Base-by-base conservation (phyloP, 768 basidiomycete genomes). In the Pleurotus tuoliensis region DNA sequence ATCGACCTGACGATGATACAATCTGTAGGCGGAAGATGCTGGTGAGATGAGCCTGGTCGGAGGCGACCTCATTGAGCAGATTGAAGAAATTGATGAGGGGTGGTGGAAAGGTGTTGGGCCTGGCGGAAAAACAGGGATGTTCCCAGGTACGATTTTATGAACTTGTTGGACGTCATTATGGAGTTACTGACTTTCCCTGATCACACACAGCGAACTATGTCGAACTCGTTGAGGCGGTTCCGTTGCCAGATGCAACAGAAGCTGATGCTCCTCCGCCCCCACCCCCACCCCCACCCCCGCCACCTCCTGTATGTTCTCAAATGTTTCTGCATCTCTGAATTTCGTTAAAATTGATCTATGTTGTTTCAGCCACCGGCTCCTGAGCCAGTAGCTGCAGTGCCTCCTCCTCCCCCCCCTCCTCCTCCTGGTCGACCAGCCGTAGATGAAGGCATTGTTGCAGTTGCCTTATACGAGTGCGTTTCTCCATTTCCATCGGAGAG, bases 41-140 rank as follows among this genome's bases (percentile, higher is more conserved):
- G 93, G 94, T 64, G 94, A 97, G 66, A 83, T 97, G 74, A 69
- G 68, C 56, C 77, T 97, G 18, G 61, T 74, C 1, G 94, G 95
- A 67, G 92, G 92, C 47, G 91, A 94, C 65, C 70, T 85, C 37
- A 83, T 97, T 47, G 83, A 88, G 55, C 82, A 88, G 59, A 84
- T 96, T 45, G 90, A 94, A 70, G 86, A 91, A 69, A 71, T 92
- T 13, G 92, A 88, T 60, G 90, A 92, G 62, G 90, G 90, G 5
- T 98, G 95, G 95, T 97, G 94, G 95, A 80, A 76, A 56, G 95
- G 92, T 16, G 75, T 84, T 48, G 86, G 84, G 30, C 71, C 77
- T 43, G 79, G 76, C 22, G 93, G 92, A 4, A 86, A 88, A 73
- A 75, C 71, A 5, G 94, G 94, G 5, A 69, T 94, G 27, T 97